Evolutionary conservation across 352 stramenopile genomes (phyloP), one percentile per base, ranked within the genome.

Genomic region (Halophytophthora polymorphica): DNA sequence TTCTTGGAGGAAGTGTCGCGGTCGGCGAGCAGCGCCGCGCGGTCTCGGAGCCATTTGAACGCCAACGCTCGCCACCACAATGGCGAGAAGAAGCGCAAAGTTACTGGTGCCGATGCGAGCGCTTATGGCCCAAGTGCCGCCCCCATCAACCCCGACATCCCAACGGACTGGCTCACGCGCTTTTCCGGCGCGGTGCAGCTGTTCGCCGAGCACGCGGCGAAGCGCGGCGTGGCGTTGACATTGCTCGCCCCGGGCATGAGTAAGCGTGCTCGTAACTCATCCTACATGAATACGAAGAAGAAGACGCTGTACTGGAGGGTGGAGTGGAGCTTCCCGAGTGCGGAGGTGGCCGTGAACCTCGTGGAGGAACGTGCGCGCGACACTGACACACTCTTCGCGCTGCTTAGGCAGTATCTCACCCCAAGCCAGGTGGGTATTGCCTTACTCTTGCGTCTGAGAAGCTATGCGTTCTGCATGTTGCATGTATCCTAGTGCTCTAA

Each of bases 241-340:
- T 45, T 94, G 11, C 64, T 92, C 7, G 81, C 84, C 15, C 77
- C 81, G 0, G 84, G 84, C 5, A 94, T 94, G 84, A 90, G 71
- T 56, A 92, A 92, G 37, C 81, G 77, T 35, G 45, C 64, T 15
- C 65, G 74, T 28, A 94, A 92, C 52, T 86, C 81, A 18, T 92
- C 81, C 17, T 86, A 76, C 44, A 82, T 90, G 69, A 68, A 91
- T 44, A 75, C 56, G 4, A 88, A 88, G 50, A 69, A 67, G 18
- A 63, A 73, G 12, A 71, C 56, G 6, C 48, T 94, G 29, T 88
- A 61, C 36, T 94, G 84, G 84, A 77, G 84, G 14, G 44, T 94
- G n/a, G 84, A 94, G 43, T 90, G 83, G 77, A 23, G 40, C 8
- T 94, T 94, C 50, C 72, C 79, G 18, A 76, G 56, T 29, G 66